Percentiles rank a stretch among this genome's conserved stretches.
phyloP scores from a whole-genome alignment of 2,329 filamentous ascomycete genomes.

The Aureobasidium mangrovei region DNA sequence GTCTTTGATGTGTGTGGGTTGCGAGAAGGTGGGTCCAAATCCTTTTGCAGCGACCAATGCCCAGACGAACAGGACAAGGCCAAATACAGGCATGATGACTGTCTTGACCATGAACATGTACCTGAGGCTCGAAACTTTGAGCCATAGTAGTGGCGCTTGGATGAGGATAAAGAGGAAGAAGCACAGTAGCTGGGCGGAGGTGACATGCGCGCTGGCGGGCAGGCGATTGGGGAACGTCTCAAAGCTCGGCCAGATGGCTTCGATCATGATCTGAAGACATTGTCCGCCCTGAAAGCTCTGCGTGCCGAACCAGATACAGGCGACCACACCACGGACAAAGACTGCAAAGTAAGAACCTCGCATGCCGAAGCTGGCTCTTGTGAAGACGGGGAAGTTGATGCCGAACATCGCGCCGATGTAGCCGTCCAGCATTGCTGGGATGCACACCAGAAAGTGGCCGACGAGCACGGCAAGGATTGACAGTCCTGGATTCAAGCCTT shows the following conservation, averaged over 20 bases:
- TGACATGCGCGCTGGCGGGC: slow-evolving; percentile 32
- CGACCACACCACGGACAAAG: slow-evolving; percentile 44
- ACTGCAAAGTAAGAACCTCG: slow-evolving; percentile 48
- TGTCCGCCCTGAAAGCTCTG: slow-evolving; percentile 56
- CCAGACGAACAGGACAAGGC: slow-evolving; percentile 56
- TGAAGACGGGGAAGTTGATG: slow-evolving; percentile 47
- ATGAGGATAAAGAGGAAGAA: slow-evolving; percentile 36
- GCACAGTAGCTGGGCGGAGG: slow-evolving; percentile 32
- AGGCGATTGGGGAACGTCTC: slow-evolving; percentile 31
- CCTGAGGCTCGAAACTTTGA: slow-evolving; percentile 36
- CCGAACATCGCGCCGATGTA: slow-evolving; percentile 45
- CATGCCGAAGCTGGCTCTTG: slow-evolving; percentile 48
- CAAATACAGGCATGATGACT: slow-evolving; percentile 45
- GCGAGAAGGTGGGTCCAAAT: slow-evolving; percentile 26
- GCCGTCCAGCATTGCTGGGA: slow-evolving; percentile 41
- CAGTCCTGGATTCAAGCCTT: slow-evolving; percentile 20
- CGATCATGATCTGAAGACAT: slow-evolving; percentile 42
- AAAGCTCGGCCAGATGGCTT: slow-evolving; percentile 45
- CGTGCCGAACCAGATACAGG: slow-evolving; percentile 41
- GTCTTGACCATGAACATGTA: slow-evolving; percentile 44
- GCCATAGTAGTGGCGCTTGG: slow-evolving; percentile 35
- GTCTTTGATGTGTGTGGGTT: slow-evolving; percentile 17
- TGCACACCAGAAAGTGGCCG: slow-evolving; percentile 18
- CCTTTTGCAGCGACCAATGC: slow-evolving; percentile 47
- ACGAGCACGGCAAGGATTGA: slow-evolving; percentile 19